Evolutionary conservation across 305 asterid species (phyloP).

Genomic region (Solanum hybrid): DNA sequence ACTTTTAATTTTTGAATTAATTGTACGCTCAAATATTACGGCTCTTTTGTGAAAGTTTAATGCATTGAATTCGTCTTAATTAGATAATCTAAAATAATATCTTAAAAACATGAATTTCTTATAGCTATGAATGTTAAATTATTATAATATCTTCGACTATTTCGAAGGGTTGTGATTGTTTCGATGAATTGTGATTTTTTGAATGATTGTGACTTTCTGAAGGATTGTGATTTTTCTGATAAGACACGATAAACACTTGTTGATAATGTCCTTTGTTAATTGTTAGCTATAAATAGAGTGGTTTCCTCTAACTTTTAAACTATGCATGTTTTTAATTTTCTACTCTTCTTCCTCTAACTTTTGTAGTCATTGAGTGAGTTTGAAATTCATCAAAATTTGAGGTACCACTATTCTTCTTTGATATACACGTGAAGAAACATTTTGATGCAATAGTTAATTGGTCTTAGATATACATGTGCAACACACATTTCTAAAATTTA

Average conservation of each 20-base stretch:
- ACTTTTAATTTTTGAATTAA: not conserved
- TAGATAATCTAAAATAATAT: too few relatives aligned
- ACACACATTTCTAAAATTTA: not conserved
- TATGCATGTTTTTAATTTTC: not conserved
- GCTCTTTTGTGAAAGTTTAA: too few relatives aligned
- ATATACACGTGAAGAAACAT: not conserved
- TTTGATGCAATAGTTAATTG: too few relatives aligned
- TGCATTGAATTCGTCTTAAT: too few relatives aligned
- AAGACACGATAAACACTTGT: too few relatives aligned
- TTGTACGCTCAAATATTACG: not conserved
- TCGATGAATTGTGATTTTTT: too few relatives aligned
- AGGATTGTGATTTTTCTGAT: too few relatives aligned
- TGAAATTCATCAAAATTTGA: not conserved
- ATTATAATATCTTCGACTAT: fast-evolving
- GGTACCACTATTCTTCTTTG: not conserved
- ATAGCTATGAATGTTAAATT: not conserved
- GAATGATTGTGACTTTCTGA: too few relatives aligned
- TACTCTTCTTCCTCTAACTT: not conserved
- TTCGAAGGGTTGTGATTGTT: too few relatives aligned
- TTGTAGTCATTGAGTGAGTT: not conserved
- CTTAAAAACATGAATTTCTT: not conserved
- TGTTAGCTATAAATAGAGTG: not conserved
- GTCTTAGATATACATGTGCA: not conserved
- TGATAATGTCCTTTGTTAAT: too few relatives aligned
- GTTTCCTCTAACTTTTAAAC: not conserved